These are phyloP conservation scores for Fusarium oligoseptatum DNA, from an alignment of 2,329 filamentous ascomycete genomes.

Conservation along the genomic window DNA sequence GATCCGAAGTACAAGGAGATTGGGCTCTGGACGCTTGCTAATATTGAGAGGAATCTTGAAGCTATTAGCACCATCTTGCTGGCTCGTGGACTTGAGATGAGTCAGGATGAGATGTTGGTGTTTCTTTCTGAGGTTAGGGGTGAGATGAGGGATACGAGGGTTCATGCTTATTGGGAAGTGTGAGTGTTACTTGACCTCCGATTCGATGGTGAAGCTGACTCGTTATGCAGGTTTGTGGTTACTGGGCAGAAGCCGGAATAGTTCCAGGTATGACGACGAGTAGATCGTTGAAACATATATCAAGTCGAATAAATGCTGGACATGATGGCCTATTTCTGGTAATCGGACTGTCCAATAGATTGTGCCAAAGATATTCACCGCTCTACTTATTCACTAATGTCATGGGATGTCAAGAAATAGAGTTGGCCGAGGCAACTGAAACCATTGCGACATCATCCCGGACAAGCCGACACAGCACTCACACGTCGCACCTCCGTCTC, in stretches of 20 bases:
- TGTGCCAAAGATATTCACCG: background rate
- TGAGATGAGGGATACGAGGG: background rate
- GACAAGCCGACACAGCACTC: background rate
- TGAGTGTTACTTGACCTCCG: background rate
- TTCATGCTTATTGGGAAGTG: background rate
- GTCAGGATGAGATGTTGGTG: background rate
- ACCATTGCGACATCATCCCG: background rate
- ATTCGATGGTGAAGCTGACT: background rate
- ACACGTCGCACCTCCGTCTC: background rate
- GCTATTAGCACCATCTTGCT: background rate
- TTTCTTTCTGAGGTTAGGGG: background rate
- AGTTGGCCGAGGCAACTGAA: background rate
- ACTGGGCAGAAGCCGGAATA: slow-evolving; percentile 24
- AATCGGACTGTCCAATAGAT: rapidly evolving
- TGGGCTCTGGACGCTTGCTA: slow-evolving; percentile 24
- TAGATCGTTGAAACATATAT: background rate
- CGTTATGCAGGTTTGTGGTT: background rate
- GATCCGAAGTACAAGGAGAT: slow-evolving; percentile 30
- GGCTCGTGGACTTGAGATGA: background rate
- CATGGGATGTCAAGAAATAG: background rate
- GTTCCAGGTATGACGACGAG: background rate
- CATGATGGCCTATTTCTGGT: background rate
- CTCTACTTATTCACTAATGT: background rate
- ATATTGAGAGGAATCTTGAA: background rate
- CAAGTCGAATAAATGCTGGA: background rate